Evolutionary conservation across 192 early-diverging fungal genomes (phyloP).

Genomic region (Mortierella claussenii): DNA sequence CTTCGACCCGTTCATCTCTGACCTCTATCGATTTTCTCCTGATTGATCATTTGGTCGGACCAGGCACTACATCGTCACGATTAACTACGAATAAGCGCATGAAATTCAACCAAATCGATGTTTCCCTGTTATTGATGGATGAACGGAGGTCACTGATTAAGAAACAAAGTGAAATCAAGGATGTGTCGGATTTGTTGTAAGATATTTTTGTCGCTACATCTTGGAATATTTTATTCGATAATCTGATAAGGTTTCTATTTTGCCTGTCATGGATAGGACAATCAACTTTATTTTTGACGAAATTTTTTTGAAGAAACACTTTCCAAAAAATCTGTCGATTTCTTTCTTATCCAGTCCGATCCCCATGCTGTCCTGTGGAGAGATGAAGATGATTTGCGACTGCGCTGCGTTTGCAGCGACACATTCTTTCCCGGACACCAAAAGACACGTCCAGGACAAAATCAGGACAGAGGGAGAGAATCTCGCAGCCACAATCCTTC

Average conservation of each 20-base stretch:
- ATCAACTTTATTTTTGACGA: neutral
- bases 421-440: too few relatives aligned
- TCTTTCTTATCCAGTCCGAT: neutral
- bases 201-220: too few relatives aligned
- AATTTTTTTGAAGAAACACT: neutral
- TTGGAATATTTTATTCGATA: neutral
- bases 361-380: neutral
- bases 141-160: neutral
- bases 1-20: constrained; percentile 10
- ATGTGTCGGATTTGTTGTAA: constrained; percentile 12
- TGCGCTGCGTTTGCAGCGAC: neutral
- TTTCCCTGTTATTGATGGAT: constrained; percentile 1
- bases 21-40: constrained; percentile 9
- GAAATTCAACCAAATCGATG: neutral
- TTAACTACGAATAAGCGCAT: neutral
- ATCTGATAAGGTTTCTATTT: too few relatives aligned
- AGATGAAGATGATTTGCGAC: neutral
- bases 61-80: constrained; percentile 4
- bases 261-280: neutral
- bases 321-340: neutral
- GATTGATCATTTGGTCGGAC: constrained; percentile 9
- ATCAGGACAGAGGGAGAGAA: too few relatives aligned
- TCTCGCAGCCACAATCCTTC: too few relatives aligned
- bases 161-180: constrained; percentile 3
- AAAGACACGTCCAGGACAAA: too few relatives aligned